Percentiles rank a stretch among this genome's conserved stretches.
These are phyloP conservation scores for Lactifluus echinatus DNA, from an alignment of 768 basidiomycete genomes.

Conservation along the genomic window DNA sequence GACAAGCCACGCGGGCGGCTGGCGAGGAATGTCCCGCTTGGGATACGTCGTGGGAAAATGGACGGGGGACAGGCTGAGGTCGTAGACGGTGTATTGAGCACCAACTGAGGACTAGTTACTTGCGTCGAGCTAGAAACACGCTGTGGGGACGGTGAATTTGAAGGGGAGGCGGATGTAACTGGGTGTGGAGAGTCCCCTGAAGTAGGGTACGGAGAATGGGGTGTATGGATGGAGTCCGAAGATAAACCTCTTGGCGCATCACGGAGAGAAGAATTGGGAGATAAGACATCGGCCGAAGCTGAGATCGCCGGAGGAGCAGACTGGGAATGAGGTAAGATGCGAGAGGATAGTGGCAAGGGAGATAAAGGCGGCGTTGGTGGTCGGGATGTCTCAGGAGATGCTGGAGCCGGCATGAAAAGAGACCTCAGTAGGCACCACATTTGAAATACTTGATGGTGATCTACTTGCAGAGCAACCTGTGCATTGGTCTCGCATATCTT, in stretches of 20 bases:
- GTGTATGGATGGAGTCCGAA: constrained; percentile 25
- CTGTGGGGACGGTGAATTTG: constrained; percentile 18
- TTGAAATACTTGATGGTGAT: constrained; percentile 49
- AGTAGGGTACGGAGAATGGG: neutral
- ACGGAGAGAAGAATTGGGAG: constrained; percentile 21
- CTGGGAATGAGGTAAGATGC: constrained; percentile 29
- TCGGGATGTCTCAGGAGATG: constrained; percentile 25
- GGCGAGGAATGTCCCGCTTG: constrained; percentile 10
- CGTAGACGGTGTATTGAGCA: constrained; percentile 11
- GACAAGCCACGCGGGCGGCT: constrained; percentile 23
- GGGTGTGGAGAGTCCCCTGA: constrained; percentile 8
- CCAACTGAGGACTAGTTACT: constrained; percentile 12
- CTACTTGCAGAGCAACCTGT: constrained; percentile 48
- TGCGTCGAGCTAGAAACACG: constrained; percentile 9
- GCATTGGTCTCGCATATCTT: constrained; percentile 55
- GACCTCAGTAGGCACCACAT: constrained; percentile 59
- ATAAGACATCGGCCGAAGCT: constrained; percentile 21
- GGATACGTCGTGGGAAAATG: constrained; percentile 17
- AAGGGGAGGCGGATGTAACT: constrained; percentile 1
- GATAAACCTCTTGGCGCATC: constrained; percentile 19
- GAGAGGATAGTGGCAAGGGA: constrained; percentile 22
- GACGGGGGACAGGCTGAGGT: constrained; percentile 6
- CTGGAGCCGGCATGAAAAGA: constrained; percentile 38
- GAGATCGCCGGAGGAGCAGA: constrained; percentile 37
- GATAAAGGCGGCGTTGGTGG: constrained; percentile 22